Percentiles rank a stretch among this genome's conserved stretches.
Conservation (phyloP, 2,329 filamentous ascomycete genomes). For the Colletotrichum shisoi region DNA sequence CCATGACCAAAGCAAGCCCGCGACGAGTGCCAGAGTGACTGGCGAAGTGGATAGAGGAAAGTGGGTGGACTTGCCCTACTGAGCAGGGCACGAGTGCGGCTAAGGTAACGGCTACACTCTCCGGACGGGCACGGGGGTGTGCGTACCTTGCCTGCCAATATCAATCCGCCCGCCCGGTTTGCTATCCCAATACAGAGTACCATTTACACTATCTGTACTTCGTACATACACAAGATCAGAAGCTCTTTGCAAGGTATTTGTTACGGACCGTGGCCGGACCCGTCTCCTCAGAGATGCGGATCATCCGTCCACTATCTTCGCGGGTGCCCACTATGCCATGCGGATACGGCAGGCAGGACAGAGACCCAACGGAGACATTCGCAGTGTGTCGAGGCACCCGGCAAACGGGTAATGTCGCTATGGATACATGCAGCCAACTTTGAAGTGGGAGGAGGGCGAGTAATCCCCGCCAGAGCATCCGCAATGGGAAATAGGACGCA, state of each 20-base stretch:
- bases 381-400: neutral
- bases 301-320: conserved; percentile 18
- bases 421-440: neutral
- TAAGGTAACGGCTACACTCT: conserved; percentile 13
- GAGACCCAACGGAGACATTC: neutral
- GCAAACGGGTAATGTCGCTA: neutral
- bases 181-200: neutral
- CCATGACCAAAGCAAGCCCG: conserved; percentile 8
- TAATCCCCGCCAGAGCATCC: neutral
- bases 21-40: conserved; percentile 13
- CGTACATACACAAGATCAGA: neutral
- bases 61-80: conserved; percentile 33
- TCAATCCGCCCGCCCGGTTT: conserved; percentile 27
- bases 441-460: neutral
- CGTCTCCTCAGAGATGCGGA: conserved; percentile 22
- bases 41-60: conserved; percentile 14
- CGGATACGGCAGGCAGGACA: conserved; percentile 3
- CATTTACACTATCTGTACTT: neutral
- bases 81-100: conserved; percentile 22
- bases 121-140: conserved; percentile 17
- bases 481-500: neutral
- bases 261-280: conserved; percentile 25
- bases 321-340: conserved; percentile 4
- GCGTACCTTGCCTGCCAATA: conserved; percentile 23
- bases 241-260: conserved; percentile 4